phyloP scores from a whole-genome alignment of 139 green algal genomes.

The Closterium sp. region DNA sequence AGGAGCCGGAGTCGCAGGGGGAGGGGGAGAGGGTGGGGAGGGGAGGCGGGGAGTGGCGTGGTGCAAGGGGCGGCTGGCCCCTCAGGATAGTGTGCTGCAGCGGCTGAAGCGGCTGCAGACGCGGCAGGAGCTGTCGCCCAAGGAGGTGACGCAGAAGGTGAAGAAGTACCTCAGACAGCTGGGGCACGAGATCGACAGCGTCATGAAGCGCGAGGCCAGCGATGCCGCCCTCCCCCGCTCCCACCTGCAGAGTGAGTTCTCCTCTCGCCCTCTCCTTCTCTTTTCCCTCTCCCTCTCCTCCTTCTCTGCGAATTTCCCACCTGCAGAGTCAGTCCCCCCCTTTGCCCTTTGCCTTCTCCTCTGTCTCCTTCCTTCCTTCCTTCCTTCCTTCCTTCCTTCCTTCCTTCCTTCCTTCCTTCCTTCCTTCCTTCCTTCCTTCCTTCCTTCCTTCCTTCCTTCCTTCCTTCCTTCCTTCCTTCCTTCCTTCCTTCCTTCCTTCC shows the following conservation, averaged over 20 bases:
- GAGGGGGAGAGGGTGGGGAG: not conserved
- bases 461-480: too few species aligned
- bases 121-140: not conserved
- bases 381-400: too few species aligned
- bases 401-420: too few species aligned
- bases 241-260: not conserved
- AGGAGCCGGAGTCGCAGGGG: too few species aligned
- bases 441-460: too few species aligned
- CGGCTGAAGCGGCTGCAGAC: not conserved
- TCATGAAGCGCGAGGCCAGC: not conserved
- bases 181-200: conserved; percentile 7
- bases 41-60: not conserved
- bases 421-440: too few species aligned
- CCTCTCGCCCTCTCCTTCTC: too few species aligned
- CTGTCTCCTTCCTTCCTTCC: too few species aligned
- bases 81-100: not conserved
- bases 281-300: too few species aligned
- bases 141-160: conserved; percentile 2
- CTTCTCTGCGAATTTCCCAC: too few species aligned
- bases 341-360: not conserved
- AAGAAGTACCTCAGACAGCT: conserved; percentile 17
- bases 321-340: too few species aligned
- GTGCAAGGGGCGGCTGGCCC: not conserved
- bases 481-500: too few species aligned
- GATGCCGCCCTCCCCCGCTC: not conserved